Conservation (phyloP, 2,329 filamentous ascomycete genomes). For the Verticillium klebahnii region DNA sequence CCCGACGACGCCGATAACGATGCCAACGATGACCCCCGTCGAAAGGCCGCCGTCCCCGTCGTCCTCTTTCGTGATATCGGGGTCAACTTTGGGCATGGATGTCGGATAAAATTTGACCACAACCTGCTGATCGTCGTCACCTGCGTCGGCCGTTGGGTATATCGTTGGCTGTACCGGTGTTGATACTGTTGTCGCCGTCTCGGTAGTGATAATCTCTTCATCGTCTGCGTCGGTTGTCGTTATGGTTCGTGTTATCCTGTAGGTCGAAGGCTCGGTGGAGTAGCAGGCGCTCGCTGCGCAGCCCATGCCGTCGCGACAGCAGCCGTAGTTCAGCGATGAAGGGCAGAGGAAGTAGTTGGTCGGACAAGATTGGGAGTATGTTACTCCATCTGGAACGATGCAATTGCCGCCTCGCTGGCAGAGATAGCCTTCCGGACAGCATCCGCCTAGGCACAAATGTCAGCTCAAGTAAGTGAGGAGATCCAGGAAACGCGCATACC, state of each 20-base stretch:
- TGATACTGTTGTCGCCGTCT: constrained; percentile 31
- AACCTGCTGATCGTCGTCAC: constrained; percentile 19
- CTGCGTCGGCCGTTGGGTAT: constrained; percentile 18
- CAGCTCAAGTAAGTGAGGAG: background rate
- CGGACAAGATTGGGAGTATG: constrained; percentile 36
- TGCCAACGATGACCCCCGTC: constrained; percentile 42
- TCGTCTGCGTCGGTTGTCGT: constrained; percentile 40
- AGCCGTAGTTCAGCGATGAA: constrained; percentile 45
- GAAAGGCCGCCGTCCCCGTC: constrained; percentile 27
- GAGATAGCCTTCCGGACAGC: constrained; percentile 39
- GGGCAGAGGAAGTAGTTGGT: constrained; percentile 44
- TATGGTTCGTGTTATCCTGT: constrained; percentile 35
- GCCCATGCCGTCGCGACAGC: constrained; percentile 44
- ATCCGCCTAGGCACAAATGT: constrained; percentile 27
- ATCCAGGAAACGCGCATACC: constrained; percentile 18
- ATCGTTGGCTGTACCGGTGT: constrained; percentile 26
- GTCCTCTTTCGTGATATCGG: constrained; percentile 7
- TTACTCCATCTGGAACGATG: constrained; percentile 35
- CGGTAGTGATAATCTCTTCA: constrained; percentile 32
- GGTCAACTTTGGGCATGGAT: constrained; percentile 34
- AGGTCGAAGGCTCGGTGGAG: constrained; percentile 38
- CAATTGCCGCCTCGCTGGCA: constrained; percentile 38
- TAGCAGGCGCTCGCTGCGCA: constrained; percentile 46
- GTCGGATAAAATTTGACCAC: constrained; percentile 41
- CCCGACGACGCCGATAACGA: constrained; percentile 45